Evolutionary conservation across 768 basidiomycete genomes (phyloP), one percentile per base, ranked within the genome.

Genomic region (Lentinula lateritia): DNA sequence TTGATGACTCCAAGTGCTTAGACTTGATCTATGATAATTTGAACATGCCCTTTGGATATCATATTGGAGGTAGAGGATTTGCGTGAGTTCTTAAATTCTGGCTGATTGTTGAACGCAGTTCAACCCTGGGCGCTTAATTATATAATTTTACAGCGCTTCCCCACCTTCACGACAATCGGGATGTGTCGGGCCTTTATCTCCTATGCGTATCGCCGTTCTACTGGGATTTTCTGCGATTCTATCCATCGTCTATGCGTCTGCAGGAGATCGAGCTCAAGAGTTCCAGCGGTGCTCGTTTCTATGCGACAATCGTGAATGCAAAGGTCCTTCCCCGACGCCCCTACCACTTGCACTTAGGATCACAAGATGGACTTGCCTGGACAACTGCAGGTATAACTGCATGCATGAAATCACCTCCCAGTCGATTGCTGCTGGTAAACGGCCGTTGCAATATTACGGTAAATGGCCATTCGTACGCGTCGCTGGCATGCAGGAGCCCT

Each of bases 391-490:
- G 70, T 99, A 99, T 70, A 72, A 69, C 4, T 99, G 97, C 76
- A 93, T 90, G 85, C 93, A 95, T 68, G 74, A 78, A 53, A 79
- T 92, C 41, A 93, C 92, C 3, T 81, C 85, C 63, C 68, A 74
- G 5, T 83, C 85, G 38, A 65, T 82, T 16, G 54, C 65, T 35
- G 66, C 62, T 6, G 82, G 83, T 0, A 66, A 69, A 43, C 66
- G 61, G 2, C 74, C 91, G 1, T 83, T 91, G 48, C 95, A 97
- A 66, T 95, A 91, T 72, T 84, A 93, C 67, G 97, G 96, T 15
- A 98, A 98, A 77, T 98, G 96, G 96, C 93, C 96, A 0, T 98
- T 99, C 72, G 90, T 87, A 84, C 82, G 95, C 36, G 76, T 90
- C 20, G 75, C 78, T 18, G 93, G 95, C 35, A 89, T 93, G 73